Base-by-base conservation (phyloP, 2,329 filamentous ascomycete species). In the Aspergillus caelatus region DNA sequence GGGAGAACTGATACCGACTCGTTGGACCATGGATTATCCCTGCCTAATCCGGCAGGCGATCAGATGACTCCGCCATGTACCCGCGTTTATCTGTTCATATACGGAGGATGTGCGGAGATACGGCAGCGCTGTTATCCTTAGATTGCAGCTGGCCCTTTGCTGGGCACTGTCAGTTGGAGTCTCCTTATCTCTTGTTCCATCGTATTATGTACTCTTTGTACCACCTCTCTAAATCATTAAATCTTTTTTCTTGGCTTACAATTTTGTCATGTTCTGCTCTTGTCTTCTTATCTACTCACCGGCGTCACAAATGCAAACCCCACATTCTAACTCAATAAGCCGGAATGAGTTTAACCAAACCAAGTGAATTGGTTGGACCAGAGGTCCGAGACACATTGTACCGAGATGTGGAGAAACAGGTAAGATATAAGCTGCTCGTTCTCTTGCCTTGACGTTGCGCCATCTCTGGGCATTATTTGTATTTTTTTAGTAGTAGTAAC, bases 331-430 rank as follows among this genome's bases (percentile, higher is more conserved):
- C 19, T n/a, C 39, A 39, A 41, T 39, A 34, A 10, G 32, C 19
- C 52, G n/a, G 48, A 23, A 55, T 55, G 52, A 30, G 52, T 14
- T 26, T 55, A 55, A 39, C 21, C n/a, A 39, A 16, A 55, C 10
- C 32, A 2, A 30, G 52, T 39, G n/a, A 14, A 23, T 55, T 55
- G 58, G 16, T 39, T 55, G 52, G 52, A 11, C 48, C 36, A n/a
- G 36, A 26, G 14, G 57, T 26, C 30, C 56, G 46, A 43, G 34
- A 14, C 11, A 23, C 28, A 11, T 19, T 19, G 34, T 23, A 34
- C 60, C 67, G 64, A 62, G 69, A 74, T 72, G 72, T 69, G 71
- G 74, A 75, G 73, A 75, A 75, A 30, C 63, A 71, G 72, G 74
- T 75, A 73, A 2, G 23, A 57, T 58, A 36, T 54, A 39, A 46